These are phyloP conservation scores for Colletotrichum noveboracense DNA, from an alignment of 2,329 filamentous ascomycete genomes.

Conservation along the genomic window DNA sequence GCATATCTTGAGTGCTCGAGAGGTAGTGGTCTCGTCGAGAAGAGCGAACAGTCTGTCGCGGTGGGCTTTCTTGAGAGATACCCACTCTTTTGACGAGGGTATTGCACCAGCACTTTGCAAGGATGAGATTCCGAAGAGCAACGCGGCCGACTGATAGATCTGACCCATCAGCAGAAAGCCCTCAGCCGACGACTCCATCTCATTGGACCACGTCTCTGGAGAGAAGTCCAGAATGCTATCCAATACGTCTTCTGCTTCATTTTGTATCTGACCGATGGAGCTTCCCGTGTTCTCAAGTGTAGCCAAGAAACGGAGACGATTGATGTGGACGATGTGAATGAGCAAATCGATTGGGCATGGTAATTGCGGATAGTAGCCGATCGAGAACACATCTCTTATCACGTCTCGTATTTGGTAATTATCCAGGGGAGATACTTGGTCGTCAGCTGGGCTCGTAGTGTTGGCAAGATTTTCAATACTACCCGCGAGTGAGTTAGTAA, in stretches of 20 bases:
- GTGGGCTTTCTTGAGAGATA: constrained; percentile 7
- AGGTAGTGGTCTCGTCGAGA: constrained; percentile 18
- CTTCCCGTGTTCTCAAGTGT: not conserved
- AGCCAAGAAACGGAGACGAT: constrained; percentile 35
- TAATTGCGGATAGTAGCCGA: constrained; percentile 27
- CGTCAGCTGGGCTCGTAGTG: constrained; percentile 38
- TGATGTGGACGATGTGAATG: constrained; percentile 37
- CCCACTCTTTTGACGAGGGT: constrained; percentile 17
- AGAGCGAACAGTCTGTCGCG: constrained; percentile 20
- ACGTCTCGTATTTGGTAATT: constrained; percentile 28
- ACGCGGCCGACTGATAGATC: constrained; percentile 33
- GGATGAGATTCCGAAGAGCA: constrained; percentile 40
- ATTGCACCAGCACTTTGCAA: constrained; percentile 36
- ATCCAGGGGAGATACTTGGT: constrained; percentile 28
- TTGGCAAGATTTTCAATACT: constrained; percentile 39
- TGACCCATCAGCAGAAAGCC: constrained; percentile 24
- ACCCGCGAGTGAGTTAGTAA: not conserved
- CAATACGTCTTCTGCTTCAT: not conserved
- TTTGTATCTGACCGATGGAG: not conserved
- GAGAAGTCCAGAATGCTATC: constrained; percentile 31
- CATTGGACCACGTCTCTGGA: constrained; percentile 32
- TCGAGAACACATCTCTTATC: constrained; percentile 30
- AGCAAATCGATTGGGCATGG: constrained; percentile 36
- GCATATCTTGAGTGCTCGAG: not conserved
- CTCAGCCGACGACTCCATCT: not conserved